These are phyloP conservation scores for Fusarium kyushuense DNA, from an alignment of 2,329 filamentous ascomycete species.

Conservation along the genomic window DNA sequence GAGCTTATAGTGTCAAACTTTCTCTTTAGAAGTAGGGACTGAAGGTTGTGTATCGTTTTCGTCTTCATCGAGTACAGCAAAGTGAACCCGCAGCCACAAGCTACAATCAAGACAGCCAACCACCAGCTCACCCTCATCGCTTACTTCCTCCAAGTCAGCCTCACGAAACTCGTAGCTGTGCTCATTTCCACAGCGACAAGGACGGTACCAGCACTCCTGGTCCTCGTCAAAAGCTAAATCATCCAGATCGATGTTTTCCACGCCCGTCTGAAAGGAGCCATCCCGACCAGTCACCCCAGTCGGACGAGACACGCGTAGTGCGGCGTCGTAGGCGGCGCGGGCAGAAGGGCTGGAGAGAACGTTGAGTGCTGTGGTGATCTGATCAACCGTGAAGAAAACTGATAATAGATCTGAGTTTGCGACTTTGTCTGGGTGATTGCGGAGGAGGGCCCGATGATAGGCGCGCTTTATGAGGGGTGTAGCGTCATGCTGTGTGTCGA, in stretches of 20 bases:
- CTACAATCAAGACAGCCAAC: slow-evolving; percentile 76
- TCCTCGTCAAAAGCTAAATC: slow-evolving; percentile 68
- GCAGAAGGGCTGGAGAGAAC: slow-evolving; percentile 64
- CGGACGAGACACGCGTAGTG: slow-evolving; percentile 56
- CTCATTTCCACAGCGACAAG: slow-evolving; percentile 73
- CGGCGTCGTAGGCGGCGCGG: slow-evolving; percentile 66
- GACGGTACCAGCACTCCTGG: slow-evolving; percentile 64
- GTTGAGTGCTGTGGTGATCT: slow-evolving; percentile 71
- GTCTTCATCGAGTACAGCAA: slow-evolving; percentile 64
- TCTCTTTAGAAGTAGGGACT: slow-evolving; percentile 31
- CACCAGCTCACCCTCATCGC: slow-evolving; percentile 69
- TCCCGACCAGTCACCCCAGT: slow-evolving; percentile 30
- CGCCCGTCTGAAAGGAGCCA: slow-evolving; percentile 65
- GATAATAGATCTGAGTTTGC: slow-evolving; percentile 21
- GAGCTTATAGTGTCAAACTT: slow-evolving; percentile 38
- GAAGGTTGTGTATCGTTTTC: slow-evolving; percentile 25
- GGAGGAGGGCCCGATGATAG: slow-evolving; percentile 73
- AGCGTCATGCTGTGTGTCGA: slow-evolving; percentile 59
- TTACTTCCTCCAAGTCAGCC: slow-evolving; percentile 69
- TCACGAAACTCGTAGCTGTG: slow-evolving; percentile 71
- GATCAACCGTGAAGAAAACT: slow-evolving; percentile 71
- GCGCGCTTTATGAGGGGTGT: slow-evolving; percentile 68
- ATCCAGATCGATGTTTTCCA: slow-evolving; percentile 74
- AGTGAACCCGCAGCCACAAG: slow-evolving; percentile 73
- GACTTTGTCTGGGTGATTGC: slow-evolving; percentile 74